Base-by-base conservation (phyloP, 2,329 filamentous ascomycete genomes). In the Aspergillus thermomutatus region DNA sequence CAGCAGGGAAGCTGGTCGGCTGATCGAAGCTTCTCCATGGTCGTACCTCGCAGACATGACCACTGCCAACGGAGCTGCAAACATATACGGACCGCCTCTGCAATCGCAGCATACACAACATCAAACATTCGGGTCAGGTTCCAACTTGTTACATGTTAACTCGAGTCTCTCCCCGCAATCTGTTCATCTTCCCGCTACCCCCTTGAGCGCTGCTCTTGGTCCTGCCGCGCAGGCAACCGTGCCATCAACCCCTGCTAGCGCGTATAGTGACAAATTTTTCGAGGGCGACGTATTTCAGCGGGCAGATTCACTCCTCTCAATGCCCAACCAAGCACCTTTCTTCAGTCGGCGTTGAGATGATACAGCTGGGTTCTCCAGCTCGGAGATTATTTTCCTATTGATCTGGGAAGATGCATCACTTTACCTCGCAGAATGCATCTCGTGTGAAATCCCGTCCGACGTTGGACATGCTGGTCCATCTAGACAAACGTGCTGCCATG, bases 201-300 rank as follows among this genome's bases (percentile, higher is more conserved):
- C 93, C 7, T 83, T 96, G 60, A 94, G 90, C 65, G 92, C 92
- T 17, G 92, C 92, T 1, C 80, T 97, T 4, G 93, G 92, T 0
- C 91, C 92, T 5, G 92, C 92, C 21, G 90, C 92, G 54, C 92
- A 96, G 74, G 92, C 92, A 1, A 97, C 91, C 0, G 87, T 96
- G 10, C 89, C 91, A 3, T 90, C 83, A 2, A 78, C 77, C 0
- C 77, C 77, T 5, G 76, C 76, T n/a, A 79, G 72, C 63, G 75
- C 76, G 11, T 78, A 78, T 60, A 76, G 77, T 54, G 77, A 80
- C 61, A 74, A 74, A 34, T 79, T 79, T 56, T 80, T 80, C 61
- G 75, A 77, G 45, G 78, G 78, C 3, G 77, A 80, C 59, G 75
- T 80, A 14, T 80, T 80, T 58, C 77, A 80, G 60, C 69, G 79